These are phyloP conservation scores for Penicillium sp. DNA, from an alignment of 2,329 filamentous ascomycete species.

Conservation along the genomic window DNA sequence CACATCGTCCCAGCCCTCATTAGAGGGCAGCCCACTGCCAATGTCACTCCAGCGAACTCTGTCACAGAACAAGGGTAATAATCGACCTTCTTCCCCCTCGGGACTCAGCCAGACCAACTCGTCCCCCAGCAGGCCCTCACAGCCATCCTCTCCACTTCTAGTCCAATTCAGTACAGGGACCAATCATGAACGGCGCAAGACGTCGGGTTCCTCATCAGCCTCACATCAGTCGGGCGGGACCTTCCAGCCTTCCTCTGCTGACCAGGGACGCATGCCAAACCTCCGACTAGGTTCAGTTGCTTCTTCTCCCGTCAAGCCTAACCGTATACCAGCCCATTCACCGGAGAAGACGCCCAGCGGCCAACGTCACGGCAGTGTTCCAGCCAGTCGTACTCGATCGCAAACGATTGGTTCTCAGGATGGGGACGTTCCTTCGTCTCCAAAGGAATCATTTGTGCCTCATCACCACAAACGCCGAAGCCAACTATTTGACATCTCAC, in stretches of 20 bases:
- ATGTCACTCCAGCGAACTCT: slow-evolving; percentile 76
- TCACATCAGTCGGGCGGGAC: slow-evolving; percentile 71
- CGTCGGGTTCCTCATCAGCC: slow-evolving; percentile 81
- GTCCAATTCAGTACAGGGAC: slow-evolving; percentile 90
- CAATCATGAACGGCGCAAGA: slow-evolving; percentile 79
- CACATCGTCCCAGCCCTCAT: slow-evolving; percentile 48
- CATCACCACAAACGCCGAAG: slow-evolving; percentile 83
- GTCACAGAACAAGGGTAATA: slow-evolving; percentile 73
- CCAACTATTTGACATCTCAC: slow-evolving; percentile 93
- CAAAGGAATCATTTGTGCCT: slow-evolving; percentile 60
- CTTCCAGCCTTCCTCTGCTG: slow-evolving; percentile 68
- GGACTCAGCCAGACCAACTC: slow-evolving; percentile 73
- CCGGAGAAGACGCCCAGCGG: slow-evolving; percentile 62
- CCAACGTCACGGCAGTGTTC: slow-evolving; percentile 60
- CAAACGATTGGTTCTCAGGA: slow-evolving; percentile 94
- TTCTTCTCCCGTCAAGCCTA: slow-evolving; percentile 52
- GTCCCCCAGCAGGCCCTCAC: slow-evolving; percentile 80
- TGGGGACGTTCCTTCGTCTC: slow-evolving; percentile 67
- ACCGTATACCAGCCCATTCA: slow-evolving; percentile 41
- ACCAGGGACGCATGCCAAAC: slow-evolving; percentile 60
- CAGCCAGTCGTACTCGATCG: slow-evolving; percentile 72
- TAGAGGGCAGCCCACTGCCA: slow-evolving; percentile 82
- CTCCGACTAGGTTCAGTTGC: slow-evolving; percentile 51
- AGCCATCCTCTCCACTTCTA: slow-evolving; percentile 84
- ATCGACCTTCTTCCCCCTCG: slow-evolving; percentile 83